These are phyloP conservation scores for Ceratocystis diversiconidia DNA, from an alignment of 2,329 filamentous ascomycete species.

Conservation along the genomic window DNA sequence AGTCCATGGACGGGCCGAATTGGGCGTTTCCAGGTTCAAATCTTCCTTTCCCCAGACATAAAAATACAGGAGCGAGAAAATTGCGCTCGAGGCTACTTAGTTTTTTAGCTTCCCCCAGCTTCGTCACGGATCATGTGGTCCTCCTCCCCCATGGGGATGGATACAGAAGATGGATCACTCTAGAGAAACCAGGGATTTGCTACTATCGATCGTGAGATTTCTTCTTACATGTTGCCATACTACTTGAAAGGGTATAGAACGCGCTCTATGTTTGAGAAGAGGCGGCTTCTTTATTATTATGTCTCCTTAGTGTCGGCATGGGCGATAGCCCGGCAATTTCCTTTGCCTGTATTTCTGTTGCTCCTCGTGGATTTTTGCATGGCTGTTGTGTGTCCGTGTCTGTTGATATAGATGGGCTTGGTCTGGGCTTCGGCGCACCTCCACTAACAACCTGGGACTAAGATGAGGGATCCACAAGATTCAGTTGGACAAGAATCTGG, in stretches of 20 bases:
- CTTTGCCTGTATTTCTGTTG: neutral
- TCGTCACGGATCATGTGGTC: neutral
- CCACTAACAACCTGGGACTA: neutral
- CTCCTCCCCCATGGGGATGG: neutral
- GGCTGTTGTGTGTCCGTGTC: neutral
- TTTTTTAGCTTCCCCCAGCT: neutral
- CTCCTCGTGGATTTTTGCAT: neutral
- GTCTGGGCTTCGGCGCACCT: neutral
- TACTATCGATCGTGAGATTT: neutral
- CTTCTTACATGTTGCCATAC: neutral
- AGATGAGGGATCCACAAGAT: neutral
- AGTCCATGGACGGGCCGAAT: conserved; percentile 9
- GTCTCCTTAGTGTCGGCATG: neutral
- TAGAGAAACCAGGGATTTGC: too few relatives aligned
- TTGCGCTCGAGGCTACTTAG: neutral
- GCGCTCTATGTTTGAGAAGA: neutral
- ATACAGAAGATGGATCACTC: neutral
- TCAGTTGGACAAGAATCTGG: neutral
- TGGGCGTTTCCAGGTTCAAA: too few relatives aligned
- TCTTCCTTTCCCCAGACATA: neutral
- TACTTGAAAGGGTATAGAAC: neutral
- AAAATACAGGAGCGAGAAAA: neutral
- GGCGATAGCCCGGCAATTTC: neutral
- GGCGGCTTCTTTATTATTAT: neutral
- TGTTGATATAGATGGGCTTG: neutral